These are phyloP conservation scores for Porogramme epimiltina DNA, from an alignment of 1,284 basidiomycete genomes.

Conservation along the genomic window DNA sequence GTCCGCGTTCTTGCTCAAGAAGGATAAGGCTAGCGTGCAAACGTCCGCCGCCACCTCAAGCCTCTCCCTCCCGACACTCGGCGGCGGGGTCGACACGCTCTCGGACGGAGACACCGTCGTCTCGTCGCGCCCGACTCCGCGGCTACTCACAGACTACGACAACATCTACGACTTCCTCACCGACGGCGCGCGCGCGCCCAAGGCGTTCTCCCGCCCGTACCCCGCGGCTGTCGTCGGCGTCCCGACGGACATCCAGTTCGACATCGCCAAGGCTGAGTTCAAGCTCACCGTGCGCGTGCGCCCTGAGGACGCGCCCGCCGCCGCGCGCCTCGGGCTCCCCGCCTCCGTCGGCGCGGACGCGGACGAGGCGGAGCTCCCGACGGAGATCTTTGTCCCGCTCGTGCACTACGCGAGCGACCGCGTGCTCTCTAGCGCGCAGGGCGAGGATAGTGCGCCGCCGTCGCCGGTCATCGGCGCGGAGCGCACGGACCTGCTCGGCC, in stretches of 20 bases:
- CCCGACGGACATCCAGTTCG: slow-evolving; percentile 71
- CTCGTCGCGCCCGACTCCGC: slow-evolving; percentile 3
- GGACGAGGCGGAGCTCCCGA: slow-evolving; percentile 51
- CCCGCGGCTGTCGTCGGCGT: slow-evolving; percentile 76
- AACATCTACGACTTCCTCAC: slow-evolving; percentile 72
- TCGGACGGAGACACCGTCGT: slow-evolving; percentile 14
- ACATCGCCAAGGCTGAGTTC: slow-evolving; percentile 72
- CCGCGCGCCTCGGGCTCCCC: slow-evolving; percentile 16
- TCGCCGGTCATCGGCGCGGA: slow-evolving; percentile 11
- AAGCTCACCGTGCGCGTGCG: slow-evolving; percentile 65
- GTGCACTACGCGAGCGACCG: slow-evolving; percentile 79
- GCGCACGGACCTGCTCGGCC: slow-evolving; percentile 4
- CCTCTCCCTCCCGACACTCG: slow-evolving; percentile 36
- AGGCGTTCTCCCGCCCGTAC: slow-evolving; percentile 84
- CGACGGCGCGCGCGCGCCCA: slow-evolving; percentile 80
- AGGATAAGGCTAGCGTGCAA: slow-evolving; percentile 14
- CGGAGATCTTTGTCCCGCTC: slow-evolving; percentile 87
- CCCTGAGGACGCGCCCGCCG: slow-evolving; percentile 46
- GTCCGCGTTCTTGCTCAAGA: slow-evolving; percentile 32
- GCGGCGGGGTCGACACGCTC: slow-evolving; percentile 9
- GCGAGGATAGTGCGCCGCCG: neutral
- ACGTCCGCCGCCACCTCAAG: slow-evolving; percentile 30
- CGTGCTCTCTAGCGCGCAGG: slow-evolving; percentile 28
- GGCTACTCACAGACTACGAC: slow-evolving; percentile 28
- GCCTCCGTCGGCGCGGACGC: slow-evolving; percentile 20